Evolutionary conservation across 1,139 yeast species (phyloP).

Genomic region (Geotrichum citri-aurantii): DNA sequence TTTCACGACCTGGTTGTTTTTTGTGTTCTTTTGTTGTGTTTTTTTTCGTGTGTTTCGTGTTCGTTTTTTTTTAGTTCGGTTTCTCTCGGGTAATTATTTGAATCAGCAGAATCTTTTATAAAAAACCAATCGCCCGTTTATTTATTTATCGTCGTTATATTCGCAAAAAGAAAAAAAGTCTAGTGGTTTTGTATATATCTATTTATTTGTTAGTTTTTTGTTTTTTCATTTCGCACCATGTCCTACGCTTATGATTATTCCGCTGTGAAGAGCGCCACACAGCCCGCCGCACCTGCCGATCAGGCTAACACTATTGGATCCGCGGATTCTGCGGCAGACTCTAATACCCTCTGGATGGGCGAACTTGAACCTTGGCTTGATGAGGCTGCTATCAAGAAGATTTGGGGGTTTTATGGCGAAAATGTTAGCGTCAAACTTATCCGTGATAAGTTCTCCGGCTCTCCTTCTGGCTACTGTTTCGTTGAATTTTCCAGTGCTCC

Average conservation of each 20-base stretch:
- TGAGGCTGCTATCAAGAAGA: constrained; percentile 56
- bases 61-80: constrained; percentile 1
- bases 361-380: constrained; percentile 85
- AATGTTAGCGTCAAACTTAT: constrained; percentile 55
- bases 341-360: constrained; percentile 78
- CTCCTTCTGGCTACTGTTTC: constrained; percentile 78
- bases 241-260: constrained; percentile 13
- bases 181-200: not conserved
- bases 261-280: not conserved
- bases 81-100: not conserved
- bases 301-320: not conserved
- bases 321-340: constrained; percentile 1
- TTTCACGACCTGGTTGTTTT: not conserved
- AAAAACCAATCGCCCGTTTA: not conserved
- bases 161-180: not conserved
- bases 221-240: constrained; percentile 4
- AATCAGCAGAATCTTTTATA: not conserved
- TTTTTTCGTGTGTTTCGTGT: constrained; percentile 3
- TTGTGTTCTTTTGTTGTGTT: not conserved
- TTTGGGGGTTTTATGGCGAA: constrained; percentile 59
- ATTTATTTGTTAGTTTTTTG: not conserved
- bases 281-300: not conserved
- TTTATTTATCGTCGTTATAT: not conserved
- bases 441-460: constrained; percentile 44
- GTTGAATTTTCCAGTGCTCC: constrained; percentile 67